These are phyloP conservation scores for Kodamaea kakaduensis DNA, from an alignment of 805 yeast genomes.

Conservation along the genomic window DNA sequence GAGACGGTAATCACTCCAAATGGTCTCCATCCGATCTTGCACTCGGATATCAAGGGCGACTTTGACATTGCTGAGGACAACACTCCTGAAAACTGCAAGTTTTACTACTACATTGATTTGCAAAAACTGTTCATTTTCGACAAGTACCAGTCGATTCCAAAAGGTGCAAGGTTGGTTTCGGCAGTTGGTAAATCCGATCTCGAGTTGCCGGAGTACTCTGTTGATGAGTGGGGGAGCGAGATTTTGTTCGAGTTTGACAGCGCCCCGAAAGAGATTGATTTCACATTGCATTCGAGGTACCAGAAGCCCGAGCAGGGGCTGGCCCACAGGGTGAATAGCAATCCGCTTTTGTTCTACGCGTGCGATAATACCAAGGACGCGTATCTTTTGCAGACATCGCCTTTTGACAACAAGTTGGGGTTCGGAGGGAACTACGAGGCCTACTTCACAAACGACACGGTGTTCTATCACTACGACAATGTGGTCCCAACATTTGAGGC, in stretches of 20 bases:
- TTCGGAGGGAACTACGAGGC: conserved; percentile 34
- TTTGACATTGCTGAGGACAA: conserved; percentile 20
- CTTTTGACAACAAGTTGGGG: conserved; percentile 28
- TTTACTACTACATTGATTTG: conserved; percentile 31
- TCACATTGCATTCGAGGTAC: conserved; percentile 39
- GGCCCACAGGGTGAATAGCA: conserved; percentile 2
- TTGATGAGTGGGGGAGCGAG: conserved; percentile 39
- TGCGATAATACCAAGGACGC: conserved; percentile 30
- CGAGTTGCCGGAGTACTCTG: conserved; percentile 38
- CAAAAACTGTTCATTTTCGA: conserved; percentile 35
- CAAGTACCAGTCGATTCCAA: conserved; percentile 32
- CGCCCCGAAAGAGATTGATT: conserved; percentile 14
- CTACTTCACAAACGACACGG: conserved; percentile 38
- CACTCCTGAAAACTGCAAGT: conserved; percentile 22
- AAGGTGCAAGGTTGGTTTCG: conserved; percentile 19
- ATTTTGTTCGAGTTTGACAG: conserved; percentile 26
- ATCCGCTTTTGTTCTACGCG: conserved; percentile 33
- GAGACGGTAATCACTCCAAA: conserved; percentile 15
- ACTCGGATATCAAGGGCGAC: conserved; percentile 13
- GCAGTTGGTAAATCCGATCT: conserved; percentile 32
- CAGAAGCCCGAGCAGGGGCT: conserved; percentile 25
- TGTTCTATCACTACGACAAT: conserved; percentile 29
- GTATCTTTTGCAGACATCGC: conserved; percentile 29
- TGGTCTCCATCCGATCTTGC: conserved; percentile 38
- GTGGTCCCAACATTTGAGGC: conserved; percentile 1